These are phyloP conservation scores for Grosmannia clavigera DNA, from an alignment of 2,329 filamentous ascomycete species.

Conservation along the genomic window DNA sequence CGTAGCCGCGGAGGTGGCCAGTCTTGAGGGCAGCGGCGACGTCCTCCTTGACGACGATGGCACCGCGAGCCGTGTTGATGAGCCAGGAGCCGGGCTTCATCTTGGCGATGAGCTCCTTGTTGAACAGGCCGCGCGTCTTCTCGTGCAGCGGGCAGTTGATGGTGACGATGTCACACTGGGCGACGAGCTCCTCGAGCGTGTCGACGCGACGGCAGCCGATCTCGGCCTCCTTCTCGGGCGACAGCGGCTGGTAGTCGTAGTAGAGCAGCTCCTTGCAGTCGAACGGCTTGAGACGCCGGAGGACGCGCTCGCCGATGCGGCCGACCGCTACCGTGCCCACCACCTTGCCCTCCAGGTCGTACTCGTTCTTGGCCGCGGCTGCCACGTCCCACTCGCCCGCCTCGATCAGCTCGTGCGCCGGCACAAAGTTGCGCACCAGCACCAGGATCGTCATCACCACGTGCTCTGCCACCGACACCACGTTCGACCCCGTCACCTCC, in stretches of 20 bases:
- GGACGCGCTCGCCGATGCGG: slow-evolving; percentile 94
- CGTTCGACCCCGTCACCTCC: slow-evolving; percentile 96
- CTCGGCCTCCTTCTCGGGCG: slow-evolving; percentile 77
- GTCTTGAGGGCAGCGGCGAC: slow-evolving; percentile 86
- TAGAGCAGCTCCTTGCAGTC: slow-evolving; percentile 99
- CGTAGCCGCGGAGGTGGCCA: slow-evolving; percentile 84
- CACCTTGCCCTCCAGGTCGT: slow-evolving; percentile 91
- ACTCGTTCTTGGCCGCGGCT: slow-evolving; percentile 95
- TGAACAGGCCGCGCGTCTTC: slow-evolving; percentile 92
- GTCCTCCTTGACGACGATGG: slow-evolving; percentile 98
- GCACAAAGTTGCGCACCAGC: slow-evolving; percentile 96
- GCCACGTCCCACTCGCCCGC: slow-evolving; percentile 91
- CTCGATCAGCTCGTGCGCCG: slow-evolving; percentile 87
- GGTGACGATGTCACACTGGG: slow-evolving; percentile 92
- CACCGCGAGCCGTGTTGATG: slow-evolving; percentile 95
- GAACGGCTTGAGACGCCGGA: slow-evolving; percentile 90
- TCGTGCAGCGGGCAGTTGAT: slow-evolving; percentile 99
- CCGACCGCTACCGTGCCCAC: slow-evolving; percentile 96
- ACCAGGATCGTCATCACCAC: slow-evolving; percentile 97
- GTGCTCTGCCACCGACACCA: slow-evolving; percentile 97
- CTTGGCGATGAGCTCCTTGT: slow-evolving; percentile 93
- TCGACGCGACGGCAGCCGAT: slow-evolving; percentile 90
- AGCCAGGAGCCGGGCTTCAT: slow-evolving; percentile 99
- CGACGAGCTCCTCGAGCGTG: slow-evolving; percentile 81
- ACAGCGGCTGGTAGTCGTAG: slow-evolving; percentile 97